Percentiles rank a stretch among this genome's conserved stretches.
phyloP scores from a whole-genome alignment of 345 rosid species.

The Murraya koenigii region DNA sequence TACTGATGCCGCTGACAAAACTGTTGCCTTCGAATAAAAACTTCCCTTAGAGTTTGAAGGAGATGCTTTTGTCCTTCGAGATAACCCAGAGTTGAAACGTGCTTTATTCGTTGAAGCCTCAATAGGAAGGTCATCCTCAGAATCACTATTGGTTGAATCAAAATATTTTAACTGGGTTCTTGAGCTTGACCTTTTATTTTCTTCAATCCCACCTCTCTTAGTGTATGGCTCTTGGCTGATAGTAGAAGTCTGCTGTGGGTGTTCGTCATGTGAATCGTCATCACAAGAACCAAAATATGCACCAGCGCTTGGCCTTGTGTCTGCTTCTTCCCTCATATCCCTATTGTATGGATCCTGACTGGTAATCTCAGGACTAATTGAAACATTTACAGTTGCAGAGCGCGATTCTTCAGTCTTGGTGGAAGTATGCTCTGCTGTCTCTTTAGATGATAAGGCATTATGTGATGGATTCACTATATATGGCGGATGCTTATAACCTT shows the following conservation, averaged over 20 bases:
- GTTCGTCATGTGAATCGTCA: conserved; percentile 39
- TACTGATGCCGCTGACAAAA: conserved; percentile 16
- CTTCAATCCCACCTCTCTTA: conserved; percentile 14
- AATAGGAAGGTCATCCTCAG: conserved; percentile 36
- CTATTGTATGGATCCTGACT: conserved; percentile 29
- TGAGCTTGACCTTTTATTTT: conserved; percentile 30
- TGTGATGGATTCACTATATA: conserved; percentile 33
- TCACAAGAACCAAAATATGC: conserved; percentile 29
- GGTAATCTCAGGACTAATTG: conserved; percentile 24
- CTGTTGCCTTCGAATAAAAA: conserved; percentile 23
- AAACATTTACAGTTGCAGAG: conserved; percentile 23
- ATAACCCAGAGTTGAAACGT: conserved; percentile 31
- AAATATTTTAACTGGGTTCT: conserved; percentile 30
- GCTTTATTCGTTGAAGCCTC: conserved; percentile 29
- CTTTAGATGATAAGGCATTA: conserved; percentile 25
- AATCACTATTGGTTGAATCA: conserved; percentile 35
- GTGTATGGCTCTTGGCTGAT: conserved; percentile 21
- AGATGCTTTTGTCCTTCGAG: conserved; percentile 59
- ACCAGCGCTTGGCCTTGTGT: conserved; percentile 27
- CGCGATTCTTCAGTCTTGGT: conserved; percentile 25
- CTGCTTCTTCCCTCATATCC: conserved; percentile 23
- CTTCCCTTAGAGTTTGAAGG: conserved; percentile 22
- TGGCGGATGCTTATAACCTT: conserved; percentile 43
- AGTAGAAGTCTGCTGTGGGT: conserved; percentile 17
- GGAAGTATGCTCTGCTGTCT: conserved; percentile 31